phyloP scores from a whole-genome alignment of 192 early-diverging fungal genomes.

The Gaertneriomyces semiglobifer region DNA sequence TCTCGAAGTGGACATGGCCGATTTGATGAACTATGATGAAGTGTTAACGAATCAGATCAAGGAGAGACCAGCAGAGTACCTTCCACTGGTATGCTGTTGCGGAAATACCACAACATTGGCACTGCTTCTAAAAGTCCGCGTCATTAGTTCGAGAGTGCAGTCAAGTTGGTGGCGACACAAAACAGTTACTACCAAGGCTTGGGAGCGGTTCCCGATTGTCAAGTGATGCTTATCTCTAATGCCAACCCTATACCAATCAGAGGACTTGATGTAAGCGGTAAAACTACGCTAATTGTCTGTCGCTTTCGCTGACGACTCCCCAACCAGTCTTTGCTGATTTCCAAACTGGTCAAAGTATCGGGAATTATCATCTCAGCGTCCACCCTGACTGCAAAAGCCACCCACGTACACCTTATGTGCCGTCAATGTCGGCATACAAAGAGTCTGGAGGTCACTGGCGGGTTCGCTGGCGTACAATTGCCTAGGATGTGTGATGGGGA shows the following conservation, averaged over 20 bases:
- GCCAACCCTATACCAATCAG: constrained; percentile 86
- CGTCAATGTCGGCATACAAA: constrained; percentile 80
- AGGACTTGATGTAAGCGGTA: constrained; percentile 71
- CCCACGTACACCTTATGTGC: constrained; percentile 85
- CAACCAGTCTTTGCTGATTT: constrained; percentile 73
- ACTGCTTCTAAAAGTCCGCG: no score
- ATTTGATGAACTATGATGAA: constrained; percentile 80
- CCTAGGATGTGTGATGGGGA: constrained; percentile 84
- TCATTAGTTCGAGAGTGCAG: constrained; percentile 82
- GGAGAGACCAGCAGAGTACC: constrained; percentile 71
- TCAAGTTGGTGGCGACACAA: constrained; percentile 70
- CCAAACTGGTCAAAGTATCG: constrained; percentile 88
- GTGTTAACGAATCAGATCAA: constrained; percentile 76
- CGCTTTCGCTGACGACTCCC: neutral
- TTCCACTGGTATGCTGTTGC: constrained; percentile 66
- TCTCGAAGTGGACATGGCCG: constrained; percentile 84
- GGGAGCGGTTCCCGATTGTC: constrained; percentile 73
- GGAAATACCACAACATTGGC: no score
- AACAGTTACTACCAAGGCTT: constrained; percentile 52
- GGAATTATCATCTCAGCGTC: constrained; percentile 95
- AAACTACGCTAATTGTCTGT: neutral
- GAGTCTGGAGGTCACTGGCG: constrained; percentile 73
- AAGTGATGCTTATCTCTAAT: constrained; percentile 83
- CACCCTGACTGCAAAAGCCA: constrained; percentile 83
- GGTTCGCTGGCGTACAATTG: constrained; percentile 78